Evolutionary conservation across 495 filamentous ascomycete genomes (phyloP), one percentile per base, ranked within the genome.

Genomic region (Chaetomium cochliodes): DNA sequence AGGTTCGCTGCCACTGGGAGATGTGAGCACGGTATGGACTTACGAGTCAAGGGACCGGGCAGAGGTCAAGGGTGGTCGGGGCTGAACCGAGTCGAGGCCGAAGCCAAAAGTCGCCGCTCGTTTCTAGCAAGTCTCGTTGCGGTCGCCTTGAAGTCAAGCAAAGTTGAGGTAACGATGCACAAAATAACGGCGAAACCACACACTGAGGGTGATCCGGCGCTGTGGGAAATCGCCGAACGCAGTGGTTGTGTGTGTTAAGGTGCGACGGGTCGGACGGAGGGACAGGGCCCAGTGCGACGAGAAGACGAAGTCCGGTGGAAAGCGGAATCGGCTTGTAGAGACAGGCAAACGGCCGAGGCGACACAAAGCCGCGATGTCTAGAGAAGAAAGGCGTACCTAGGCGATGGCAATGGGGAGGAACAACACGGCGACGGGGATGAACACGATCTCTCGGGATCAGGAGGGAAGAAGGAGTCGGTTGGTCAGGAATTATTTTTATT

Each of bases 401-500:
- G 60, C 23, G 22, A 30, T 49, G 39, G 58, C 33, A 57, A 55
- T 47, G 26, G 46, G 37, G 37, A 46, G 54, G 50, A 66, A 30
- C 42, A 53, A 54, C 51, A 46, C 59, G 30, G 47, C 49, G 52
- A 53, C 44, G 46, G 44, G 46, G 53, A 46, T 22, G 22, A 41
- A 41, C 33, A 41, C 9, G 8, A 28, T 39, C 33, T 37, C 33
- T 49, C 42, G 57, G 58, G 50, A 62, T 37, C 51, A 63, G 49
- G 41, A 61, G 61, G 55, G 41, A 57, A 58, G 54, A 58, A 62
- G 62, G 49, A 49, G 63, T 62, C 60, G 65, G 71, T 67, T 75
- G 66, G 68, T 61, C 46, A 60, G 70, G 65, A 71, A 73, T 73
- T 73, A 74, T 74, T 74, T 74, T 70, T 70, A 70, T 72, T 70